Conservation (phyloP, 306 rosid genomes). For the Medicago truncatula region MtrunA17r5.0-ANR NC_053048.1:45820001-45820500, state of each 20-base stretch:
- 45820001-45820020: not conserved
- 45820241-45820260: not conserved
- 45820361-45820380: conserved; percentile 45
- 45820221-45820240: conserved; percentile 39
- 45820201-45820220: conserved; percentile 26
- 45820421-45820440: conserved; percentile 47
- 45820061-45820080: conserved; percentile 45
- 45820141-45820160: conserved; percentile 52
- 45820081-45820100: conserved; percentile 36
- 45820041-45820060: conserved; percentile 44
- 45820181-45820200: conserved; percentile 37
- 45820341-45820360: conserved; percentile 4
- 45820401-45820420: not conserved
- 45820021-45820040: conserved; percentile 36
- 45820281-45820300: conserved; percentile 49
- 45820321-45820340: conserved; percentile 55
- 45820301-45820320: conserved; percentile 53
- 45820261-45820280: conserved; percentile 30
- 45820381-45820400: conserved; percentile 28
- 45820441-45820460: conserved; percentile 11
- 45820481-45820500: conserved; percentile 1
- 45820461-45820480: conserved; percentile 68
- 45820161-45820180: conserved; percentile 34
- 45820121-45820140: conserved; percentile 32
- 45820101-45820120: conserved; percentile 44